Conservation (phyloP, 805 yeast genomes). For the Sugiyamaella mastotermitis region DNA sequence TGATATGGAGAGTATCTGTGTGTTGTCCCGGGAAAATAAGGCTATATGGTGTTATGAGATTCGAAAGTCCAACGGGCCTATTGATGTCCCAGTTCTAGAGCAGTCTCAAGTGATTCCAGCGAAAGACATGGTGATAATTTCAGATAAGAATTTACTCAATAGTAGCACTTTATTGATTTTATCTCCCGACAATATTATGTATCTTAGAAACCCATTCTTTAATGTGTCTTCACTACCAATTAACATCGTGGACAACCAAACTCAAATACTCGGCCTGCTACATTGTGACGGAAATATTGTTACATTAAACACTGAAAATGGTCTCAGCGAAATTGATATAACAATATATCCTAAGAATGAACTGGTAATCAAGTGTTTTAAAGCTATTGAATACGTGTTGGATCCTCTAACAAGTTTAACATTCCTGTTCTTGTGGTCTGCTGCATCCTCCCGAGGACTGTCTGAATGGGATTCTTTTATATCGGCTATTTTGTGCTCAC, state of each 20-base stretch:
- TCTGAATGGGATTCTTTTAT: conserved; percentile 60
- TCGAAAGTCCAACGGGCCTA: conserved; percentile 30
- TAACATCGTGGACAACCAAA: no score
- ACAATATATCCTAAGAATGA: conserved; percentile 39
- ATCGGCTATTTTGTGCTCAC: conserved; percentile 24
- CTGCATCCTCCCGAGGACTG: conserved; percentile 39
- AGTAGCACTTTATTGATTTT: conserved; percentile 17
- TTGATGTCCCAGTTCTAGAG: conserved; percentile 32
- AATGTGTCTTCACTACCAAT: not conserved
- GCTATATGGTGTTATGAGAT: conserved; percentile 34
- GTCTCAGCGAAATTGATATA: no score
- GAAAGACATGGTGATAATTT: conserved; percentile 33
- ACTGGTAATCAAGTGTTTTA: conserved; percentile 41
- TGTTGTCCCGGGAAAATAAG: not conserved
- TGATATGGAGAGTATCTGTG: not conserved
- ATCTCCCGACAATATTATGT: conserved; percentile 19
- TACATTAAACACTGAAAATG: not conserved
- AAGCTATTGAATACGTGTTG: conserved; percentile 45
- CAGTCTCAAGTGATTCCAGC: conserved; percentile 29
- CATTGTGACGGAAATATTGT: not conserved
- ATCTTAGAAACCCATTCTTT: conserved; percentile 53
- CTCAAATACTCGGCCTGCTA: no score
- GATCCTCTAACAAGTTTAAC: conserved; percentile 54
- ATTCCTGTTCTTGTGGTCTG: conserved; percentile 59
- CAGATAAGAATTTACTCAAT: not conserved